phyloP scores from a whole-genome alignment of 1,139 yeast genomes.

The Wickerhamomyces sp. region DNA sequence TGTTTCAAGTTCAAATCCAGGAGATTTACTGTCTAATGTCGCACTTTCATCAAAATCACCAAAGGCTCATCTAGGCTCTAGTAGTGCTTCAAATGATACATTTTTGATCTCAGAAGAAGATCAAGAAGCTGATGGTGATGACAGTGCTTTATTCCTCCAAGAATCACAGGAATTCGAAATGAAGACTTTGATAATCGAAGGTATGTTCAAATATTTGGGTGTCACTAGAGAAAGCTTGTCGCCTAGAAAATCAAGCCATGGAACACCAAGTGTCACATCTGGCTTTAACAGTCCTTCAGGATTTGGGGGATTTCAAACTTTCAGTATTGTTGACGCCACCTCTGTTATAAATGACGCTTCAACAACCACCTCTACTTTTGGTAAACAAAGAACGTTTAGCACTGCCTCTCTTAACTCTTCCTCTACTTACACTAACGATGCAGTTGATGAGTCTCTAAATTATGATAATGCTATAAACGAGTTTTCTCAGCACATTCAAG shows the following conservation, averaged over 20 bases:
- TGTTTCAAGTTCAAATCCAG: conserved; percentile 69
- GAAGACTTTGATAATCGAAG: conserved; percentile 68
- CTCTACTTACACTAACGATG: not conserved
- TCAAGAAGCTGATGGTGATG: conserved; percentile 28
- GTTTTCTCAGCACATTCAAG: conserved; percentile 58
- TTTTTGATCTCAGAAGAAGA: conserved; percentile 10
- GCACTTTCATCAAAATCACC: conserved; percentile 58
- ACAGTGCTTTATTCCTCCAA: conserved; percentile 53
- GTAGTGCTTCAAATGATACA: not conserved
- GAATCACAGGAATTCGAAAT: conserved; percentile 75
- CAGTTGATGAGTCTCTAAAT: conserved; percentile 25
- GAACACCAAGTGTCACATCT: conserved; percentile 9
- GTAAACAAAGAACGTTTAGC: conserved; percentile 1
- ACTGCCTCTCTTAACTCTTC: not conserved
- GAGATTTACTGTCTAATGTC: conserved; percentile 79
- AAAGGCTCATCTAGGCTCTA: conserved; percentile 1
- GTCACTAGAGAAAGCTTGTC: conserved; percentile 43
- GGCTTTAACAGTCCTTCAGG: conserved; percentile 21
- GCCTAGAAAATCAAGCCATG: conserved; percentile 11
- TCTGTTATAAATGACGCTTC: not conserved
- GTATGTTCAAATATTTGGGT: conserved; percentile 70
- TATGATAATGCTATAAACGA: conserved; percentile 56
- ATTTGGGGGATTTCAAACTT: conserved; percentile 15
- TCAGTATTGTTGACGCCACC: conserved; percentile 1
- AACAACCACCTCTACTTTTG: not conserved